phyloP scores from a whole-genome alignment of 345 rosid genomes.

The Garcia nutans region DNA sequence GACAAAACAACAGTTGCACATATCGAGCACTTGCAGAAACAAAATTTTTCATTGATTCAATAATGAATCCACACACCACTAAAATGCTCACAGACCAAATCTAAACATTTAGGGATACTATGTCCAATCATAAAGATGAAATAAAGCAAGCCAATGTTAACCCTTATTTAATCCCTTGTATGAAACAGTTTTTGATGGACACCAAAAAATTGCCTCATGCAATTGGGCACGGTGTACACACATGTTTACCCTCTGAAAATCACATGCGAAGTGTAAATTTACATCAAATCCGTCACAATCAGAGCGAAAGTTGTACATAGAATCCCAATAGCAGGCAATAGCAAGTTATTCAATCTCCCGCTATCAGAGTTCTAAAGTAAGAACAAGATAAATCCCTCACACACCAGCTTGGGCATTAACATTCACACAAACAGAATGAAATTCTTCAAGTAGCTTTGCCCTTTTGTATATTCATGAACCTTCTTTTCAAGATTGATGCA shows the following conservation, averaged over 20 bases:
- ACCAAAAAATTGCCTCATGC: not conserved
- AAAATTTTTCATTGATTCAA: not conserved
- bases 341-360: not conserved
- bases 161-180: not conserved
- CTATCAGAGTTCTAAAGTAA: no score
- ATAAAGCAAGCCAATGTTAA: not conserved
- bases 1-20: not conserved
- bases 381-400: no score
- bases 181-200: not conserved
- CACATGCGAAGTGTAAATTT: not conserved
- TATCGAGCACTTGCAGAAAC: not conserved
- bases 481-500: not conserved
- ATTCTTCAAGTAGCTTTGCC: not conserved
- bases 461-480: not conserved
- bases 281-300: not conserved
- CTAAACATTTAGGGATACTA: not conserved
- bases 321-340: slow-evolving; percentile 1
- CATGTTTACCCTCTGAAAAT: not conserved
- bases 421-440: not conserved
- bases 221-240: not conserved
- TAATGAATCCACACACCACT: not conserved
- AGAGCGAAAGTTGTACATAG: not conserved
- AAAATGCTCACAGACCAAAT: not conserved
- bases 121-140: not conserved
- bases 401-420: no score